phyloP scores from a whole-genome alignment of 2,329 filamentous ascomycete species.

The Eutypa lata region DNA sequence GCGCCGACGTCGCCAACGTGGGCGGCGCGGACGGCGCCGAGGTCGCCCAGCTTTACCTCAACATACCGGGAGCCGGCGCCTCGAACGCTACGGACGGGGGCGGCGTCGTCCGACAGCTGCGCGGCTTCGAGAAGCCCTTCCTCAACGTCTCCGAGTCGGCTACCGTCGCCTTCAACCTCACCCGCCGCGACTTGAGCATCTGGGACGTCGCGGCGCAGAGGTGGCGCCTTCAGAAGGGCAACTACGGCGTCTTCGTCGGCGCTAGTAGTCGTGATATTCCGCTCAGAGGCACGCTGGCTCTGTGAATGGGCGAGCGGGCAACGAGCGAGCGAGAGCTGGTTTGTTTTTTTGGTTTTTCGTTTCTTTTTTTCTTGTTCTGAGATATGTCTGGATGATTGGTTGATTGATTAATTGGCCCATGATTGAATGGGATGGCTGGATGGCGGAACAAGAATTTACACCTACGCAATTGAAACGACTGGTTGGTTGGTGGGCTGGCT shows the following conservation, averaged over 20 bases:
- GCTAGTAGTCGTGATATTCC: constrained; percentile 45
- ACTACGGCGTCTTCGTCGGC: constrained; percentile 44
- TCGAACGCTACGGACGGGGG: constrained; percentile 33
- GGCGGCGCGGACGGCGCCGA: constrained; percentile 42
- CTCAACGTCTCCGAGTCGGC: constrained; percentile 43
- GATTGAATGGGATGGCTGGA: too few species aligned
- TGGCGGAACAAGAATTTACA: too few species aligned
- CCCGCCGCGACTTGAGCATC: constrained; percentile 61
- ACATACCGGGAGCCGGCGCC: constrained; percentile 31
- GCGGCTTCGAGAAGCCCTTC: constrained; percentile 62
- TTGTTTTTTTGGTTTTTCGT: too few species aligned
- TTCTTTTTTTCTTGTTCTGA: too few species aligned
- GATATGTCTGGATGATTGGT: too few species aligned
- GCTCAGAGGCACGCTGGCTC: constrained; percentile 34
- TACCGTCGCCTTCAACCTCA: constrained; percentile 51
- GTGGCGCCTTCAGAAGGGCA: constrained; percentile 53
- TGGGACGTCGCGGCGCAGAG: constrained; percentile 62
- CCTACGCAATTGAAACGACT: too few species aligned
- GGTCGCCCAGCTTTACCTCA: constrained; percentile 47
- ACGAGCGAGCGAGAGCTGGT: background rate
- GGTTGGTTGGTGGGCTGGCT: too few species aligned
- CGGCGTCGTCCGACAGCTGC: constrained; percentile 47
- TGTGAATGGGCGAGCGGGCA: constrained; percentile 20
- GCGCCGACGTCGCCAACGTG: constrained; percentile 38
- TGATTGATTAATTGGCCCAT: too few species aligned